Base-by-base conservation (phyloP, 2,329 filamentous ascomycete genomes). In the Zasmidium citrigriseum region DNA sequence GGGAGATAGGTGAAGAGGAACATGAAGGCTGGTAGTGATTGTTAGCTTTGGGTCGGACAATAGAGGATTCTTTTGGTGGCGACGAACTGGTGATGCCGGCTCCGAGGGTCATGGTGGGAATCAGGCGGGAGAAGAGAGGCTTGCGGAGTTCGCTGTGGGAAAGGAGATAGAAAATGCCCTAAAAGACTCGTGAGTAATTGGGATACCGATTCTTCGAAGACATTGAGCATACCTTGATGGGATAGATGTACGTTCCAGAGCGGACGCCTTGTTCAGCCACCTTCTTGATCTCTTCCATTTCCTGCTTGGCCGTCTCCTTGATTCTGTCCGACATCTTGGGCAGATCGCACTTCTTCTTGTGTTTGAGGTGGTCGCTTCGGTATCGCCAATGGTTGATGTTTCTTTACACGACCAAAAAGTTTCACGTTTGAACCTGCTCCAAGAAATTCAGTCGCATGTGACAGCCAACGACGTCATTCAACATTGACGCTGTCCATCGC, bases 1-100 rank as follows among this genome's bases (percentile, higher is more conserved):
- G 93, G 93, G 9, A 87, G 71, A 73, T 96, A 97, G 50, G 92
- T 89, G 72, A 97, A 87, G 66, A 89, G 79, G 76, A 98, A 97
- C 91, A 97, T 96, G 73, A 84, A 80, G 14, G 66, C 53, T 5
- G 25, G n/a, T 3, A 34, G 2, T 11, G 14, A 14, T 24, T 44
- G 38, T 41, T 46, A 45, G 38, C 59, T 64, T 54, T 61, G 50
- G 11, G 81, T 16, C 20, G 20, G 7, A 48, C 18, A 21, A 22
- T 20, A 10, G 14, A 16, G 46, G 24, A n/a, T n/a, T n/a, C n/a
- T n/a, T n/a, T 22, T 10, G n/a, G 16, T 5, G 10, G 25, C 7
- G 21, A 38, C 29, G 7, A 38, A 51, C 48, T 80, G 1, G 93
- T 87, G 47, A 97, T 87, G 46, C 85, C 83, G 10, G 87, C 74